Percentiles rank a stretch among this genome's conserved stretches.
phyloP scores from a whole-genome alignment of 768 basidiomycete genomes.

The Collybiopsis luxurians region DNA sequence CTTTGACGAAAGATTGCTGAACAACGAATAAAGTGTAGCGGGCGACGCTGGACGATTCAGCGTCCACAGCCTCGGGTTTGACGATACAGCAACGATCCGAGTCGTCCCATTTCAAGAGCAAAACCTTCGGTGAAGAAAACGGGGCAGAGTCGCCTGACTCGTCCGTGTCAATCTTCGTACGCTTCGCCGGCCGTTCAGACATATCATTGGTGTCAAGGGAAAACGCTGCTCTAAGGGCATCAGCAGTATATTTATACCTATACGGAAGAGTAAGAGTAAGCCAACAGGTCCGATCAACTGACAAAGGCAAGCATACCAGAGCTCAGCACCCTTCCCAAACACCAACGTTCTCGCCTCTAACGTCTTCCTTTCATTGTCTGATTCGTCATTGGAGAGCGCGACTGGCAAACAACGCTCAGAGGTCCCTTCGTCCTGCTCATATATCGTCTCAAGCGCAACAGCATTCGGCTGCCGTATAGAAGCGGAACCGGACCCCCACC shows the following conservation, averaged over 20 bases:
- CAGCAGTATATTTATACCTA: slow-evolving; percentile 7
- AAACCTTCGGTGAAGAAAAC: not conserved
- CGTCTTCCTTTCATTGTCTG: not conserved
- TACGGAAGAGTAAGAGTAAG: not conserved
- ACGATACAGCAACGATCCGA: slow-evolving; percentile 6
- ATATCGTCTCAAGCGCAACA: slow-evolving; percentile 1
- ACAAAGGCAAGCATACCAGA: not conserved
- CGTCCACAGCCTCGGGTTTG: not conserved
- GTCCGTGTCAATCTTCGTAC: not conserved
- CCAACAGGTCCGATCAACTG: no score
- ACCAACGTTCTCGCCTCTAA: not conserved
- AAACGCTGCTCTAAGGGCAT: not conserved
- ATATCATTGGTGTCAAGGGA: not conserved
- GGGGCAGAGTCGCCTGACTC: not conserved
- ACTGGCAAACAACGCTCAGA: not conserved
- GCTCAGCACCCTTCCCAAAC: slow-evolving; percentile 5
- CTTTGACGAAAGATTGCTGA: not conserved
- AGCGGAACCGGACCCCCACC: not conserved
- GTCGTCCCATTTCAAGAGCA: slow-evolving; percentile 5
- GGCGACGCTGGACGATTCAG: not conserved
- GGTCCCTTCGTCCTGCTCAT: not conserved
- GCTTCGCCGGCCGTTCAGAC: slow-evolving; percentile 1
- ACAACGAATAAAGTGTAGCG: not conserved
- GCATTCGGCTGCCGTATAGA: slow-evolving; percentile 2
- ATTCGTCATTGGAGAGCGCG: not conserved